Evolutionary conservation across 805 yeast species (phyloP).

Genomic region (Saccharomycopsis lassenensis): DNA sequence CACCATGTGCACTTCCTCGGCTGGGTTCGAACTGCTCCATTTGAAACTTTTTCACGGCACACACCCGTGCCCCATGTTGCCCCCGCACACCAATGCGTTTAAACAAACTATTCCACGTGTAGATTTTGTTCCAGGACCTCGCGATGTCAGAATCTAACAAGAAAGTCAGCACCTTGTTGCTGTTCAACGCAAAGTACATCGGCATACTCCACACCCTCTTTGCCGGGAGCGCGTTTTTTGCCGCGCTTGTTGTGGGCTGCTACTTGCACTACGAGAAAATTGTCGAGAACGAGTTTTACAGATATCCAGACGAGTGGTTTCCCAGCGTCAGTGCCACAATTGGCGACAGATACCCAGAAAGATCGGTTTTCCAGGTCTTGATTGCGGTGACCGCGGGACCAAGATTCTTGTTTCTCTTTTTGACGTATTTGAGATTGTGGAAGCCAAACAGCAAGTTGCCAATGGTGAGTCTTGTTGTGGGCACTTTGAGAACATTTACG

Average conservation of each 20-base stretch:
- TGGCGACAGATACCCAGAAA: conserved; percentile 94
- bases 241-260: conserved; percentile 66
- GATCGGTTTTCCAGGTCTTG: conserved; percentile 81
- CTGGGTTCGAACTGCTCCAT: too few relatives aligned
- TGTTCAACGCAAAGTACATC: conserved; percentile 53
- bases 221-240: conserved; percentile 64
- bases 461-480: conserved; percentile 40
- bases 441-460: conserved; percentile 25
- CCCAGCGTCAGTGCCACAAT: conserved; percentile 96
- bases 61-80: too few relatives aligned
- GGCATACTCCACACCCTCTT: conserved; percentile 64
- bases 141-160: background rate
- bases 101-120: too few relatives aligned
- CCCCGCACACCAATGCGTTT: too few relatives aligned
- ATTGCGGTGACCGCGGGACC: conserved; percentile 94
- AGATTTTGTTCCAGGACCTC: too few relatives aligned
- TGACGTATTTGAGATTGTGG: conserved; percentile 41
- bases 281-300: conserved; percentile 74
- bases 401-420: conserved; percentile 53
- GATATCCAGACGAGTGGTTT: conserved; percentile 98
- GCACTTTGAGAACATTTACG: conserved; percentile 81
- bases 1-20: too few relatives aligned
- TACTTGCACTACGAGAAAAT: conserved; percentile 78
- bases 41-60: too few relatives aligned
- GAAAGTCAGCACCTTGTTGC: conserved; percentile 4